A percentile compares a stretch with the other conserved stretches of the same genome.
phyloP scores from a whole-genome alignment of 495 filamentous ascomycete species.

The Hypoxylon fragiforme region DNA sequence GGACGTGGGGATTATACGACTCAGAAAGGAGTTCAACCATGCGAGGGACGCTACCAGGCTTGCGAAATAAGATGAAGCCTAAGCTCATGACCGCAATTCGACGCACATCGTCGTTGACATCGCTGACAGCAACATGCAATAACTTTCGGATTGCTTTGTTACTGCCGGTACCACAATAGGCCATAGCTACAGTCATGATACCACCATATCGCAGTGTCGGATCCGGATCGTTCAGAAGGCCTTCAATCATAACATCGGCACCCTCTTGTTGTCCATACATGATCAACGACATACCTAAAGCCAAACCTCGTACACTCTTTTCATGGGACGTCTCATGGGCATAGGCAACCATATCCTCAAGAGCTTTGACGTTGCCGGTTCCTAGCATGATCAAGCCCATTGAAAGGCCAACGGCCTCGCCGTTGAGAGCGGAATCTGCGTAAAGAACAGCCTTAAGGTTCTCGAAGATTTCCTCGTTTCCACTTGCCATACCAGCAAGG shows the following conservation, averaged over 20 bases:
- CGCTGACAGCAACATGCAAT: slow-evolving; percentile 96
- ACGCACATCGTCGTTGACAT: slow-evolving; percentile 97
- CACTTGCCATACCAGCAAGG: slow-evolving; percentile 97
- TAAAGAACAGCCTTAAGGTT: slow-evolving; percentile 85
- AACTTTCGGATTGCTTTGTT: slow-evolving; percentile 98
- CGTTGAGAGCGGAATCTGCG: slow-evolving; percentile 91
- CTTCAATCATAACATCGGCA: slow-evolving; percentile 91
- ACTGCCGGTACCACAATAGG: slow-evolving; percentile 95
- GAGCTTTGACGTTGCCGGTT: slow-evolving; percentile 84
- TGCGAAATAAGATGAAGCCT: slow-evolving; percentile 98
- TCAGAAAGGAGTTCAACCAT: slow-evolving; percentile 99
- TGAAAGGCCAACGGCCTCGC: slow-evolving; percentile 91
- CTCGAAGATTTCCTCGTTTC: slow-evolving; percentile 86
- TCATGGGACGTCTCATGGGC: slow-evolving; percentile 98
- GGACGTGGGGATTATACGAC: slow-evolving; percentile 98
- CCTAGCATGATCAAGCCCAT: slow-evolving; percentile 98
- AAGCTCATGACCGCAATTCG: slow-evolving; percentile 97
- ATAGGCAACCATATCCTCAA: slow-evolving; percentile 96
- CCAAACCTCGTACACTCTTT: slow-evolving; percentile 95
- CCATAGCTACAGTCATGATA: slow-evolving; percentile 97
- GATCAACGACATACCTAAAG: slow-evolving; percentile 95
- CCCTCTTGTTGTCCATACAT: slow-evolving; percentile 97
- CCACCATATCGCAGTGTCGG: slow-evolving; percentile 93
- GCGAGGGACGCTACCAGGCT: slow-evolving; percentile 92
- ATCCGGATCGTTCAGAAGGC: slow-evolving; percentile 90